Conservation (phyloP, 352 stramenopile species). For the Globisporangium recalcitrans region DNA sequence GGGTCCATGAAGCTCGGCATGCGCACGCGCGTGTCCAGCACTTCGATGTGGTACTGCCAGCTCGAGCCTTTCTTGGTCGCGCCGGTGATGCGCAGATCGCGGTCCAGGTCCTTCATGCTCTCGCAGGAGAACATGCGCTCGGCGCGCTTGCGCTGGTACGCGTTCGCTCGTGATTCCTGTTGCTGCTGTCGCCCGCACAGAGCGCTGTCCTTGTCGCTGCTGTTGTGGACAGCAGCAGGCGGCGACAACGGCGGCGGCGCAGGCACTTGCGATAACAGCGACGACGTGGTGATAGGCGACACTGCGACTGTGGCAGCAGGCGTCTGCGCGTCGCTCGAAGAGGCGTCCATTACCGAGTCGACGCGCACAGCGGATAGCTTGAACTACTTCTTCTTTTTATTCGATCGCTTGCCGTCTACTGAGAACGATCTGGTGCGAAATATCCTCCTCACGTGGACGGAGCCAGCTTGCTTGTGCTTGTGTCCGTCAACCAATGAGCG, state of each 20-base stretch:
- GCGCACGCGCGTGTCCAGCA: constrained; percentile 55
- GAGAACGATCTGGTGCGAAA: not conserved
- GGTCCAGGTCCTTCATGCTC: constrained; percentile 28
- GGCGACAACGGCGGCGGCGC: not conserved
- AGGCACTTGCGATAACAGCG: not conserved
- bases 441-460: not conserved
- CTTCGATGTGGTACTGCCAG: constrained; percentile 80
- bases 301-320: not conserved
- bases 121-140: constrained; percentile 21
- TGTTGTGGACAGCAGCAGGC: not conserved
- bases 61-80: constrained; percentile 56
- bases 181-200: not conserved
- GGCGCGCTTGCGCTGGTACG: constrained; percentile 17
- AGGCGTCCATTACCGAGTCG: not conserved
- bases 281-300: constrained; percentile 5
- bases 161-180: not conserved
- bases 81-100: constrained; percentile 69
- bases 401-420: not conserved
- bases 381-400: not conserved
- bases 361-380: not conserved
- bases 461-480: not conserved
- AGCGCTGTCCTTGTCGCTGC: not conserved
- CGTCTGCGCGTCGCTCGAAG: not conserved
- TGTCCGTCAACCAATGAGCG: not conserved
- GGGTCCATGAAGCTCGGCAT: constrained; percentile 19